Percentiles rank a stretch among this genome's conserved stretches.
Conservation (phyloP, 2,329 filamentous ascomycete genomes). For the Zymoseptoria tritici region DNA sequence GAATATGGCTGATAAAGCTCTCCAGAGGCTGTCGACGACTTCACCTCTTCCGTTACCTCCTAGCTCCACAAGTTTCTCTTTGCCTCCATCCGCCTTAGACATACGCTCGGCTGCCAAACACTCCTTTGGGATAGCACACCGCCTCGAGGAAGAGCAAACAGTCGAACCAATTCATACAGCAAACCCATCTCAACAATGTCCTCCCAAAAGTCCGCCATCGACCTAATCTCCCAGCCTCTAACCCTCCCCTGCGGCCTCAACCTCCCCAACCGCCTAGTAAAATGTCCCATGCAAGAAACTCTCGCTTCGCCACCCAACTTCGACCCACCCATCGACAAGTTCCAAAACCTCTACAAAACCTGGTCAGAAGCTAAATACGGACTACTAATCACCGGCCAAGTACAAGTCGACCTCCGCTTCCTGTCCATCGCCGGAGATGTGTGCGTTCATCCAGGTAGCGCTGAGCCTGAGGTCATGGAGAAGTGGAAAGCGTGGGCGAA, state of each 20-base stretch:
- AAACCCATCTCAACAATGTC: not conserved
- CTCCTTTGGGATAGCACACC: not conserved
- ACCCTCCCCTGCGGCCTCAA: slow-evolving; percentile 24
- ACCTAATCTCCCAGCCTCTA: slow-evolving; percentile 18
- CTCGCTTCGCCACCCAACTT: slow-evolving; percentile 24
- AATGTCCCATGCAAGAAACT: slow-evolving; percentile 42
- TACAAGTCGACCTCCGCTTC: slow-evolving; percentile 40
- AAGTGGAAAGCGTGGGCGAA: slow-evolving; percentile 30
- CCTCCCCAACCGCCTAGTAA: slow-evolving; percentile 32
- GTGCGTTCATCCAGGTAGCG: slow-evolving; percentile 19
- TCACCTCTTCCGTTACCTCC: not conserved
- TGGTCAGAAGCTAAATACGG: slow-evolving; percentile 45
- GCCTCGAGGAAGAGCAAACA: not conserved
- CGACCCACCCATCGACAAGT: slow-evolving; percentile 38
- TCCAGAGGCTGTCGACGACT: not conserved
- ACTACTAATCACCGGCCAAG: slow-evolving; percentile 37
- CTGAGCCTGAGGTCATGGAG: slow-evolving; percentile 19
- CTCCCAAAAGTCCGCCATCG: slow-evolving; percentile 7
- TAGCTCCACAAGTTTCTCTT: no score
- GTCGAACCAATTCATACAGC: not conserved
- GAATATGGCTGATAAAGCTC: not conserved
- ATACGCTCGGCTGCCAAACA: not conserved
- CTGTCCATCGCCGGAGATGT: slow-evolving; percentile 30
- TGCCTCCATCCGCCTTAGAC: not conserved
- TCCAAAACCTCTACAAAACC: slow-evolving; percentile 42